Percentiles rank a stretch among this genome's conserved stretches.
These are phyloP conservation scores for Fereydounia khargensis DNA, from an alignment of 1,284 basidiomycete genomes.

Conservation along the genomic window DNA sequence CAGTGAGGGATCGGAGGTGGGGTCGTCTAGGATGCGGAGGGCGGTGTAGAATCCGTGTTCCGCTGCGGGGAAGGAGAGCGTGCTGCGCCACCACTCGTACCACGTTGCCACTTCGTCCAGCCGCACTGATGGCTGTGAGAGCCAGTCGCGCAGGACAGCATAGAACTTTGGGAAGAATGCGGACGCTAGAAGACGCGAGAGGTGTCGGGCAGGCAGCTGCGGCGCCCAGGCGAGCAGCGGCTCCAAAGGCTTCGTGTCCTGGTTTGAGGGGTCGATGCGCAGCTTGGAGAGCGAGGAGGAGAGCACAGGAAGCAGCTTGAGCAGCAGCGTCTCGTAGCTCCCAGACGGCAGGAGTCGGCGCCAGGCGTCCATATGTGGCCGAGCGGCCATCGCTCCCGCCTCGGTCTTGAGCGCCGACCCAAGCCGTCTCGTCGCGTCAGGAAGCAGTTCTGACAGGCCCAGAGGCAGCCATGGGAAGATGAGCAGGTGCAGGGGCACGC, in stretches of 20 bases:
- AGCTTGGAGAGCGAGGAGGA: constrained; percentile 78
- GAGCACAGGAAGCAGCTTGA: constrained; percentile 86
- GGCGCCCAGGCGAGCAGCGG: constrained; percentile 79
- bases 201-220: too few relatives aligned
- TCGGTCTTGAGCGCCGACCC: constrained; percentile 72
- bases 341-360: too few relatives aligned
- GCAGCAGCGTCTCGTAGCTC: constrained; percentile 81
- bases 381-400: too few relatives aligned
- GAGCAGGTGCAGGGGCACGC: constrained; percentile 66
- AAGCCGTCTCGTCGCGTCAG: constrained; percentile 80
- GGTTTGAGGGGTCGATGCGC: constrained; percentile 79
- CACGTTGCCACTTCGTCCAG: constrained; percentile 88
- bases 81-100: constrained; percentile 83
- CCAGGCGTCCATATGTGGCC: too few relatives aligned
- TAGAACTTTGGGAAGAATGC: constrained; percentile 98
- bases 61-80: too few relatives aligned
- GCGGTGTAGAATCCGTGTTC: too few relatives aligned
- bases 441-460: constrained; percentile 71
- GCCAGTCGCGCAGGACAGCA: constrained; percentile 84
- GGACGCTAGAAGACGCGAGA: constrained; percentile 64
- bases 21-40: too few relatives aligned
- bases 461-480: constrained; percentile 91
- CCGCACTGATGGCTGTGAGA: constrained; percentile 75
- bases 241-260: constrained; percentile 71
- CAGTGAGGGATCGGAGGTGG: too few relatives aligned